Evolutionary conservation across 1,284 basidiomycete species (phyloP).

Genomic region (Trichosporon sp.): DNA sequence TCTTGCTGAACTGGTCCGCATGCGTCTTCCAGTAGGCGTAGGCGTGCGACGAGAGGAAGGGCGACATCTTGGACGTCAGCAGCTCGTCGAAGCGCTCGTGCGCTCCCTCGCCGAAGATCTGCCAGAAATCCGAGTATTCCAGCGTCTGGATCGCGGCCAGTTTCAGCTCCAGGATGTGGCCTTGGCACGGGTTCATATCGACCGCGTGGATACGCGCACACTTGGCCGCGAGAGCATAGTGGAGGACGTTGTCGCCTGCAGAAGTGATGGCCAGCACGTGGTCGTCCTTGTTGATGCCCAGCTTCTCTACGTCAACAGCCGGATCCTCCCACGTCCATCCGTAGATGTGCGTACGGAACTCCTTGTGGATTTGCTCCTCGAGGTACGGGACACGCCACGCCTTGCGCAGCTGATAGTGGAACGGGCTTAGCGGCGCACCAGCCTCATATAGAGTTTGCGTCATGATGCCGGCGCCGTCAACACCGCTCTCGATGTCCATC

Average conservation of each 20-base stretch:
- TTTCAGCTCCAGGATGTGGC: constrained; percentile 73
- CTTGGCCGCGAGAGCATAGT: constrained; percentile 66
- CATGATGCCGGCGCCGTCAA: constrained; percentile 5
- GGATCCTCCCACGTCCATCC: constrained; percentile 74
- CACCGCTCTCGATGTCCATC: neutral
- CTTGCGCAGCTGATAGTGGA: constrained; percentile 66
- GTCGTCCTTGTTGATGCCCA: constrained; percentile 60
- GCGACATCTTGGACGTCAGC: constrained; percentile 63
- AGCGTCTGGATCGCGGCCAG: constrained; percentile 63
- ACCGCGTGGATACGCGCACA: constrained; percentile 68
- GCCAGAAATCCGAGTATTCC: constrained; percentile 64
- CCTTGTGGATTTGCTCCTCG: constrained; percentile 64
- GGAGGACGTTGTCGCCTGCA: constrained; percentile 74
- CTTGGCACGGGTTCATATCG: constrained; percentile 59
- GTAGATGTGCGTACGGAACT: constrained; percentile 72
- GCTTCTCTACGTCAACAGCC: constrained; percentile 64
- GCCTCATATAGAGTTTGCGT: constrained; percentile 52
- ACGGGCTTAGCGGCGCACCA: constrained; percentile 60
- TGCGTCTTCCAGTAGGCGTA: constrained; percentile 64
- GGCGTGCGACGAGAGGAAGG: constrained; percentile 60
- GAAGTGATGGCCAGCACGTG: constrained; percentile 70
- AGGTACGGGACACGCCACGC: constrained; percentile 72
- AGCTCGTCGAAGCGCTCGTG: constrained; percentile 61
- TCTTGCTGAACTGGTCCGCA: constrained; percentile 57
- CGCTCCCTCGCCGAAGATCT: constrained; percentile 64